Percentiles rank a stretch among this genome's conserved stretches.
These are phyloP conservation scores for Salvia hispanica DNA, from an alignment of 257 asterid genomes.

Conservation along the genomic window DNA sequence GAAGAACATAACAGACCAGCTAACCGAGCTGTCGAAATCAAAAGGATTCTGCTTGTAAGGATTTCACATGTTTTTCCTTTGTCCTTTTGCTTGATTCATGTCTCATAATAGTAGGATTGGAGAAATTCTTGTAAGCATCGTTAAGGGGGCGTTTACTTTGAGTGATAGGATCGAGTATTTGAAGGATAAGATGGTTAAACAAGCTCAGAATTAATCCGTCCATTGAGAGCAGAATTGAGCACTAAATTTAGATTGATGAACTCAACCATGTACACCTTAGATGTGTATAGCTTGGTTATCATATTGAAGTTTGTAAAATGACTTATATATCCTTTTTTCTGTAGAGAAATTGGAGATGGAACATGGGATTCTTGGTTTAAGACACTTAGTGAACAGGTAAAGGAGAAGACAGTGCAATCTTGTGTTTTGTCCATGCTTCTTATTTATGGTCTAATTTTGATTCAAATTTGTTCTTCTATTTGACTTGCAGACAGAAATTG, in stretches of 20 bases:
- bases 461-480: constrained; percentile 28
- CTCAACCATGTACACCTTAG: neutral
- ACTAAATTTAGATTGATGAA: neutral
- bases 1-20: constrained; percentile 70
- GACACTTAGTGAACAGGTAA: constrained; percentile 78
- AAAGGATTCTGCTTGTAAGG: constrained; percentile 76
- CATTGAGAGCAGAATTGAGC: too few relatives aligned
- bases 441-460: constrained; percentile 24
- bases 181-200: too few relatives aligned
- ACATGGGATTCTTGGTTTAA: constrained; percentile 96
- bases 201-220: too few relatives aligned
- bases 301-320: constrained; percentile 1
- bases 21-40: constrained; percentile 62
- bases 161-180: too few relatives aligned
- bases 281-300: neutral
- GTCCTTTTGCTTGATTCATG: neutral
- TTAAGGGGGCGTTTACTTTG: too few relatives aligned
- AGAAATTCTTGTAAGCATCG: too few relatives aligned
- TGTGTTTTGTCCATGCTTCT: constrained; percentile 6
- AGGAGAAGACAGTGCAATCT: neutral
- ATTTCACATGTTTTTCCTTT: neutral
- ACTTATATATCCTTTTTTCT: constrained; percentile 14
- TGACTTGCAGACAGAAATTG: constrained; percentile 74
- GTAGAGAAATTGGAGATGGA: constrained; percentile 89
- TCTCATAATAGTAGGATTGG: too few relatives aligned